Base-by-base conservation (phyloP, 2,329 filamentous ascomycete species). In the Macrophomina tecta region DNA sequence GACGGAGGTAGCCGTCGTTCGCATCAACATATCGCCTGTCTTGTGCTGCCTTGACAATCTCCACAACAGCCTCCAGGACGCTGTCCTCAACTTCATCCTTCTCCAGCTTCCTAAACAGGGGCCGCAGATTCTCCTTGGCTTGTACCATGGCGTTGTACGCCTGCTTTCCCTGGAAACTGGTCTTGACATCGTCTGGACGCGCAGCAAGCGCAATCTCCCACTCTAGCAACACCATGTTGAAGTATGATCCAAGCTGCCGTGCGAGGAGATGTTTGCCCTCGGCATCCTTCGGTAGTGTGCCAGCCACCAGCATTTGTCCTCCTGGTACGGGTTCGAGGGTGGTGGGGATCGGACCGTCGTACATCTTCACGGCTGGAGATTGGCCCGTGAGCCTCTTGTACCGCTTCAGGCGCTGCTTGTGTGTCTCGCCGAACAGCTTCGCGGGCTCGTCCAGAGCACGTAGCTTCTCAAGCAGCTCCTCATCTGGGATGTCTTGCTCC, bases 21-120 rank as follows among this genome's bases (percentile, higher is more conserved):
- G 95, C 95, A 80, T 97, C 92, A 55, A 99, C 94, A 76, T 99
- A 99, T 69, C 92, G 88, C 68, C 93, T 87, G 76, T 93, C 90
- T 80, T 99, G 95, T 4, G 94, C 93, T 32, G 93, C 91, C 74
- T 91, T 87, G 36, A 97, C 94, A 71, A 99, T 97, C 79, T 97
- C 93, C 14, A 97, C 87, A 8, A 99, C 87, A 23, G 94, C 92
- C 67, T 90, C 87, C 32, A 98, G 83, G 40, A 97, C 87, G 45
- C 88, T 89, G 70, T 94, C 89, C 70, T 95, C 90, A 6, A 97
- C 79, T 65, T 94, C 91, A 28, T 85, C 87, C 69, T 90, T 89
- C 77, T 98, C 94, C 69, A 99, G 89, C 74, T 93, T 93, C 67
- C 91, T 90, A 80, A 98, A 97, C 23, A 99, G 83, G 3, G 95